Evolutionary conservation across 805 yeast genomes (phyloP), one percentile per base, ranked within the genome.

Genomic region (Candida palmyrensis): DNA sequence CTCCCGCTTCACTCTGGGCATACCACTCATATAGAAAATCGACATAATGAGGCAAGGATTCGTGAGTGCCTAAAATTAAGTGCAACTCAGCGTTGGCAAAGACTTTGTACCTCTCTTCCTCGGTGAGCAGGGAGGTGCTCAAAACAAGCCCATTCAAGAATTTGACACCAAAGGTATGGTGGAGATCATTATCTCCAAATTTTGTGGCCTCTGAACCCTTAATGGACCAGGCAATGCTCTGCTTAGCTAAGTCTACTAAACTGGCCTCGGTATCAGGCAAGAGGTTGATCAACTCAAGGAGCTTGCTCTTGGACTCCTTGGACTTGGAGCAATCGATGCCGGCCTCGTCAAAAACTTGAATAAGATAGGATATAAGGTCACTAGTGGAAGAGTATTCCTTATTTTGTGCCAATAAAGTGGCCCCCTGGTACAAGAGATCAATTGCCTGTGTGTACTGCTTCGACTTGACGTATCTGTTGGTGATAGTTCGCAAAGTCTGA

Each of bases 401-500:
- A 36, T 82, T 82, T 35, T 75, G 71, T 26, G 85, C 64, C 36
- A 90, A 69, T 14, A 80, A 75, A 39, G 75, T 62, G 0, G 94
- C 73, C 26, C 90, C 89, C 44, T 78, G 77, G 46, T 76, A 75
- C 20, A 90, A 67, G 36, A 88, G 61, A 30, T 83, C 88, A 32
- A 77, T 69, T 7, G 97, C 95, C 25, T 82, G 80, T 3, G 59
- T 62, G 53, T 72, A 85, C 38, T 81, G 76, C 39, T 77, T 76
- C 16, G 78, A 53, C 42, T 84, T 76, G 27, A 83, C 81, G 50
- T 84, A 82, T 51, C 98, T 71, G 44, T 88, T 88, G 26, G 85
- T 84, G 34, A 90, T 83, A 5, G 97, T 87, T 49, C 96, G 69
- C 32, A 92, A 70, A 0, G 96, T 89, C 57, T 92, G 97, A 55